Evolutionary conservation across 164 flowering plant species (phyloP), one percentile per base, ranked within the genome.

Genomic region (Euptelea pleiosperma): DNA sequence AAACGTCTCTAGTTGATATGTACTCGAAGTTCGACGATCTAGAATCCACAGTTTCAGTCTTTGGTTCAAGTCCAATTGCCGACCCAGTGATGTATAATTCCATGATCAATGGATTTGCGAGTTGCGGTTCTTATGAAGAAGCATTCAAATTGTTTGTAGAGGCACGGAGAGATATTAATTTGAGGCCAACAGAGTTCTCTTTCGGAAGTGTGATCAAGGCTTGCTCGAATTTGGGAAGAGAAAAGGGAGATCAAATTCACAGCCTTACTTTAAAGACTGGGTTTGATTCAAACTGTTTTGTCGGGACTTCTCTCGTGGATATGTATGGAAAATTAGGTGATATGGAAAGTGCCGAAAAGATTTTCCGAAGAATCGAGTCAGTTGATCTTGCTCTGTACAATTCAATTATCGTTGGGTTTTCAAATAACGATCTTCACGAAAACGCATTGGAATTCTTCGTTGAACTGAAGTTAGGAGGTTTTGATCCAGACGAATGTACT

Each of bases 1-100:
- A 49, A 40, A 64, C 69, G 1, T 60, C 66, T 55, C 60, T 72
- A 10, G 47, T 64, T 52, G 75, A 68, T 62, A 67, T 68, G 69
- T 68, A 67, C 47, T 63, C 65, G n/a, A 67, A 67, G 44, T 55
- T 60, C 3, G 54, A 40, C n/a, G 65, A 63, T 31, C 41, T 67
- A 22, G 65, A 58, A 35, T 64, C 58, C 0, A 62, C 68, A 4
- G 37, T 59, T 52, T 59, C 31, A 2, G 48, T 55, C 19, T 71
- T 67, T 35, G 10, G 58, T 31, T 56, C 53, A 21, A 39, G 52
- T 46, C 36, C 54, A 24, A 28, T 39, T 8, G 22, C 30, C 14
- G 72, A 69, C 33, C 54, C 45, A 2, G 68, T 69, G 1, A 54
- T 47, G 43, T 69, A 52, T 58, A 65, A 70, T 48, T 66, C 68